phyloP scores from a whole-genome alignment of 306 rosid genomes.

The Casuarina cunninghamiana region DNA sequence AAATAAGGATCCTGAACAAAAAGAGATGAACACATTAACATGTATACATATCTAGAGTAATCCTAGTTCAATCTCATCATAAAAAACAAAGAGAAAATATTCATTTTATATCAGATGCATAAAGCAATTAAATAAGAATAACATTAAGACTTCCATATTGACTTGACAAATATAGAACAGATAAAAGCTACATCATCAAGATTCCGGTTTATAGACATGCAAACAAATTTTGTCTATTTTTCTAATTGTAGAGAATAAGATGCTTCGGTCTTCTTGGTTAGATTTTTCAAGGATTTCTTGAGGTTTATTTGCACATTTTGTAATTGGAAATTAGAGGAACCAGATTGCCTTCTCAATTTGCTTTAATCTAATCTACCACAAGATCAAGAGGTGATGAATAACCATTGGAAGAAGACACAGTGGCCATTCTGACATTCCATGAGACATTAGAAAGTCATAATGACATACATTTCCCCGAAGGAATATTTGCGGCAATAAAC shows the following conservation, averaged over 20 bases:
- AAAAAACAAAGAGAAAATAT: background rate
- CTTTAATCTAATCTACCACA: background rate
- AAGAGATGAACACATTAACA: background rate
- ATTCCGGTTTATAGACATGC: background rate
- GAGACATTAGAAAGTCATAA: background rate
- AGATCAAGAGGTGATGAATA: background rate
- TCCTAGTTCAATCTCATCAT: background rate
- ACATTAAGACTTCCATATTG: background rate
- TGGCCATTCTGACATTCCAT: background rate
- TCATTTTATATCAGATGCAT: background rate
- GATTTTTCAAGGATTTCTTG: no score
- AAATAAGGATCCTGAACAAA: slow-evolving; percentile 86
- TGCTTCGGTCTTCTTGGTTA: no score
- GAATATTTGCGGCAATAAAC: background rate
- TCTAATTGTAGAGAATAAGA: no score
- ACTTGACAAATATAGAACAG: background rate
- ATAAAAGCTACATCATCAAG: background rate
- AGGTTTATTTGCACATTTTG: no score
- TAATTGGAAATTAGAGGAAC: no score
- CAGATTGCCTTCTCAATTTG: background rate
- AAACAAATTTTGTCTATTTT: no score
- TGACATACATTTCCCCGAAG: background rate
- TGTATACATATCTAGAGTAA: background rate
- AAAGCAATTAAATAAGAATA: background rate
- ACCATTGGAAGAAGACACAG: background rate